Percentiles rank a stretch among this genome's conserved stretches.
These are phyloP conservation scores for Ganoderma boninense DNA, from an alignment of 1,284 basidiomycete species.

Conservation along the genomic window DNA sequence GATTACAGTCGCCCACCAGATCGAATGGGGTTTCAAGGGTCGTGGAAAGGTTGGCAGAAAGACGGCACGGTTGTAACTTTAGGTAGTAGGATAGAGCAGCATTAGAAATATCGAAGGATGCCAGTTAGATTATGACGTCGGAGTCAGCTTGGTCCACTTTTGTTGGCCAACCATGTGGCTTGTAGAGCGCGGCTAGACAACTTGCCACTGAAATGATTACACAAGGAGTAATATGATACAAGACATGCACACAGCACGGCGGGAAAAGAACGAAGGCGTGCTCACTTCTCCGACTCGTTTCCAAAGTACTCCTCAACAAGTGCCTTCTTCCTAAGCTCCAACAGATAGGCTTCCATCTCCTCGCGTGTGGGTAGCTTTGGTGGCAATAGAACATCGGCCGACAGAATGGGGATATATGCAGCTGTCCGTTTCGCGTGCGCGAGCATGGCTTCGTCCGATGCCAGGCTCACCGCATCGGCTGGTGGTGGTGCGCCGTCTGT, in stretches of 20 bases:
- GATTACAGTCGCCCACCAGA: conserved; percentile 56
- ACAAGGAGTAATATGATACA: not conserved
- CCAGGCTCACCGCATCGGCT: conserved; percentile 48
- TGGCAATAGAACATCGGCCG: conserved; percentile 49
- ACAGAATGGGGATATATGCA: conserved; percentile 38
- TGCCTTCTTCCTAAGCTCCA: conserved; percentile 83
- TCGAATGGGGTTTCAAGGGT: conserved; percentile 56
- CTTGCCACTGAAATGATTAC: not conserved
- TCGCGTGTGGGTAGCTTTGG: conserved; percentile 47
- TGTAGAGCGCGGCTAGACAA: not conserved
- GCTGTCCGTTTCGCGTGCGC: conserved; percentile 55
- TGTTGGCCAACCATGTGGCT: not conserved
- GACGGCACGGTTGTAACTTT: conserved; percentile 1
- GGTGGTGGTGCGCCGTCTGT: not conserved
- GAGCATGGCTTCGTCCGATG: conserved; percentile 7
- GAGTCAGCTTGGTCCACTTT: not conserved
- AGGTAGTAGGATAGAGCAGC: not conserved
- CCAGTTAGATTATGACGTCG: not conserved
- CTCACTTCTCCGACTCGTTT: conserved; percentile 31
- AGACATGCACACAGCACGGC: not conserved
- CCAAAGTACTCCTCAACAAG: conserved; percentile 85
- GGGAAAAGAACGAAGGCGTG: not conserved
- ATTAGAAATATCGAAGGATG: not conserved
- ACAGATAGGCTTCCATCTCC: conserved; percentile 55
- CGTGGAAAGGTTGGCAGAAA: conserved; percentile 30